These are phyloP conservation scores for Aspergillus versicolor DNA, from an alignment of 2,329 filamentous ascomycete species.

Conservation along the genomic window DNA sequence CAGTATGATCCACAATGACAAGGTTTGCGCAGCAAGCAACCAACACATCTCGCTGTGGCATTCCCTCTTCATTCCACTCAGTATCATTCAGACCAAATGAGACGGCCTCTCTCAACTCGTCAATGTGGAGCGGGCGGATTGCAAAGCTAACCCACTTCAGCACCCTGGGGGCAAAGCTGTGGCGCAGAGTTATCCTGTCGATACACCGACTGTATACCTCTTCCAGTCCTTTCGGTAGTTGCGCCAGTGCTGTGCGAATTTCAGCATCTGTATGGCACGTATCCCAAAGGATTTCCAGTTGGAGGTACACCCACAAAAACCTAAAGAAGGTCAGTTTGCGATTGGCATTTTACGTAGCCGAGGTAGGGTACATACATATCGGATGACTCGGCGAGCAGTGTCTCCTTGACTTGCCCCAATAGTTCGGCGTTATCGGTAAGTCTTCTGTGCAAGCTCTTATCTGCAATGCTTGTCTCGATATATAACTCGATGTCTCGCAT, in stretches of 20 bases:
- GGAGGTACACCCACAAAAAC: constrained; percentile 24
- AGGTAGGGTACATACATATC: constrained; percentile 1
- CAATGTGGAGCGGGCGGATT: constrained; percentile 19
- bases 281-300: constrained; percentile 25
- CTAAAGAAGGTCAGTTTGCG: constrained; percentile 13
- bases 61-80: constrained; percentile 15
- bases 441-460: constrained; percentile 17
- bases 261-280: constrained; percentile 19
- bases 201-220: constrained; percentile 21
- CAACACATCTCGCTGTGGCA: constrained; percentile 17
- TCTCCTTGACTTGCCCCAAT: constrained; percentile 2
- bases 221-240: constrained; percentile 20
- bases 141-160: constrained; percentile 25
- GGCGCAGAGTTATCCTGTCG: constrained; percentile 10
- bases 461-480: constrained; percentile 18
- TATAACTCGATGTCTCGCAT: constrained; percentile 19
- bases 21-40: constrained; percentile 25
- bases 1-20: constrained; percentile 16
- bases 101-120: constrained; percentile 22
- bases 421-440: constrained; percentile 17
- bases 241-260: constrained; percentile 14
- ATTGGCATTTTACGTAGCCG: too few species aligned
- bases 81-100: constrained; percentile 19
- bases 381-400: not conserved
- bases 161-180: constrained; percentile 8